A percentile compares a stretch with the other conserved stretches of the same genome.
Evolutionary conservation across 2,329 filamentous ascomycete species (phyloP).

Genomic region (Didymella pomorum): DNA sequence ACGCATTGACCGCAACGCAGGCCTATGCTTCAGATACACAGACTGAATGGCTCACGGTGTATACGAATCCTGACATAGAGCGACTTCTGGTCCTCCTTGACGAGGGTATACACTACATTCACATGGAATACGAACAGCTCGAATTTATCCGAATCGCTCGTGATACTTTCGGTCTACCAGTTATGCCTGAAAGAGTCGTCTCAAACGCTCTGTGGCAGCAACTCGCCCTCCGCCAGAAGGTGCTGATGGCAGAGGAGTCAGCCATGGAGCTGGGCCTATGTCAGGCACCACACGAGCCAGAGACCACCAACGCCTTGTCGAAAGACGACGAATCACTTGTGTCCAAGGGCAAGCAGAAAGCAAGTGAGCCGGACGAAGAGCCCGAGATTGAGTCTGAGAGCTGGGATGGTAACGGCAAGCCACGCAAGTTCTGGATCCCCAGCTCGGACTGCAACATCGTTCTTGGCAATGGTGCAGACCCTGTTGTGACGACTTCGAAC

Average conservation of each 20-base stretch:
- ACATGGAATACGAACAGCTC: constrained; percentile 66
- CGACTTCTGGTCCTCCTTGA: constrained; percentile 64
- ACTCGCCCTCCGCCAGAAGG: constrained; percentile 63
- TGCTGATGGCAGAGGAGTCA: constrained; percentile 61
- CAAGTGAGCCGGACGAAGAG: constrained; percentile 26
- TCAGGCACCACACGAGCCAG: constrained; percentile 51
- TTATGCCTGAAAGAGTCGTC: constrained; percentile 64
- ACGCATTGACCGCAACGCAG: constrained; percentile 45
- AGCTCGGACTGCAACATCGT: constrained; percentile 64
- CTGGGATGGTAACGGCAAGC: constrained; percentile 63
- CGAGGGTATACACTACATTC: constrained; percentile 67
- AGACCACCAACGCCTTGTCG: constrained; percentile 25
- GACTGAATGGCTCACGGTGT: constrained; percentile 59
- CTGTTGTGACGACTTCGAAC: constrained; percentile 58
- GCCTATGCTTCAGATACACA: constrained; percentile 55
- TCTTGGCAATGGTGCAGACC: constrained; percentile 62
- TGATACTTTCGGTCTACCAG: constrained; percentile 62
- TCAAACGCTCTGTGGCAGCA: constrained; percentile 66
- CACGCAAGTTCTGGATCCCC: constrained; percentile 66
- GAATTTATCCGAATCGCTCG: constrained; percentile 61
- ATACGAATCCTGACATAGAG: constrained; percentile 63
- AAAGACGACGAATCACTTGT: constrained; percentile 31
- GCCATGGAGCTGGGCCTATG: constrained; percentile 63
- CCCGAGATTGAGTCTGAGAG: constrained; percentile 57
- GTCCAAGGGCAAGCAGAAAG: constrained; percentile 58